These are phyloP conservation scores for Sporothrix phasma DNA, from an alignment of 2,329 filamentous ascomycete genomes.

Conservation along the genomic window DNA sequence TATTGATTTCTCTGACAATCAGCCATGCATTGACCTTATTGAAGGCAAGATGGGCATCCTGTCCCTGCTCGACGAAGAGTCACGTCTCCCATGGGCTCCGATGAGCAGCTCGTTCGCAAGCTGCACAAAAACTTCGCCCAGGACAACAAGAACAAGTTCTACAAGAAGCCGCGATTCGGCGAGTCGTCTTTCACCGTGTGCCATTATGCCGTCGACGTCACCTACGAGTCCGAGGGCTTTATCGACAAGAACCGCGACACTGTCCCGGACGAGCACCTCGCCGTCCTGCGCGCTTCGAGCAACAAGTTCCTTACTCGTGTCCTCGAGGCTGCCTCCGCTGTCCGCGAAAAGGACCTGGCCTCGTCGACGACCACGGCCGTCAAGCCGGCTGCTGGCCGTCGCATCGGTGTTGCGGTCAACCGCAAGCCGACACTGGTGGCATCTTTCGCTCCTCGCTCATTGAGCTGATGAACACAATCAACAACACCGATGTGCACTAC, in stretches of 20 bases:
- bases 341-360: slow-evolving; percentile 78
- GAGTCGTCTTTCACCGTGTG: slow-evolving; percentile 97
- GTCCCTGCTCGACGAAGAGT: slow-evolving; percentile 90
- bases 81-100: slow-evolving; percentile 93
- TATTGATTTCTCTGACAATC: slow-evolving; percentile 98
- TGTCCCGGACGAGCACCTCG: slow-evolving; percentile 96
- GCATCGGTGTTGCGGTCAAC: slow-evolving; percentile 85
- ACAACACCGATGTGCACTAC: slow-evolving; percentile 96
- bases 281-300: slow-evolving; percentile 71
- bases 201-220: slow-evolving; percentile 96
- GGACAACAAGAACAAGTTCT: slow-evolving; percentile 90
- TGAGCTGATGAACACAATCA: slow-evolving; percentile 96
- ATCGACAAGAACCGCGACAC: slow-evolving; percentile 99
- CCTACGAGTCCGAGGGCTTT: slow-evolving; percentile 97
- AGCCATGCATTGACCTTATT: slow-evolving; percentile 96
- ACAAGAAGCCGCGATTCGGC: slow-evolving; percentile 96
- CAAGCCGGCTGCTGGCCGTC: slow-evolving; percentile 69
- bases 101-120: slow-evolving; percentile 94
- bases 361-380: slow-evolving; percentile 59
- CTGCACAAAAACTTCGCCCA: slow-evolving; percentile 84
- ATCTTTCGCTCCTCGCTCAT: slow-evolving; percentile 99
- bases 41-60: slow-evolving; percentile 93
- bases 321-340: slow-evolving; percentile 71
- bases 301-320: slow-evolving; percentile 81
- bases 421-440: slow-evolving; percentile 90